Evolutionary conservation across 148 eudicot genomes (phyloP), one percentile per base, ranked within the genome.

Genomic region (Dysphania ambrosioides): DNA sequence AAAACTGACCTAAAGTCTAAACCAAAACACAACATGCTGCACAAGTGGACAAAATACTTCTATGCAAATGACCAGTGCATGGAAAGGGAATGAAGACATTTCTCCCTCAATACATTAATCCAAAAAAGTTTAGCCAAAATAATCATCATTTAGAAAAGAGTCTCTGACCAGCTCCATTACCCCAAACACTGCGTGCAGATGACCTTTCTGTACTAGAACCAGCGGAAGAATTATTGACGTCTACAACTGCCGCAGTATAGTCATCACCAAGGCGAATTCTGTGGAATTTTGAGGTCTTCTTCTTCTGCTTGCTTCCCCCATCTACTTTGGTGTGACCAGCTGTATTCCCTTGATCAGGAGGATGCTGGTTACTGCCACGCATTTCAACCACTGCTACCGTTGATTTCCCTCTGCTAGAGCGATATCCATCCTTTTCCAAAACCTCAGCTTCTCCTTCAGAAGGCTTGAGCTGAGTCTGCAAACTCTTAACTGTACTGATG

Each of bases 251-350:
- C 73, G 84, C 87, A 32, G 79, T 80, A 26, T 97, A 89, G 72
- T 82, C 86, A 81, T 91, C 95, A 23, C 96, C 93, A 13, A 94
- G 78, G 16, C 98, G 86, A 40, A 66, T 78, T 76, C 97, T 85
- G 68, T 83, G 92, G 66, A 92, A 94, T 80, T 94, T 94, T 21
- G 97, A 88, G n/a, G 89, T 88, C 82, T 90, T 94, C 85, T 94
- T 91, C 79, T 80, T 79, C 47, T 83, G 86, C 81, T 90, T 87
- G 49, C 83, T 68, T 84, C 80, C 83, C 53, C 86, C 84, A 47
- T 77, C 82, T 38, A 80, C 86, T 18, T 75, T 68, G 67, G 77
- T 42, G 68, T 78, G 82, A 55, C 75, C 79, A 40, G 58, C 32
- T 49, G 78, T 66, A 47, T 58, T 73, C 29, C 42, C 35, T 16